Conservation (phyloP, 805 yeast genomes). For the Groenewaldozyma tartarivorans region DNA sequence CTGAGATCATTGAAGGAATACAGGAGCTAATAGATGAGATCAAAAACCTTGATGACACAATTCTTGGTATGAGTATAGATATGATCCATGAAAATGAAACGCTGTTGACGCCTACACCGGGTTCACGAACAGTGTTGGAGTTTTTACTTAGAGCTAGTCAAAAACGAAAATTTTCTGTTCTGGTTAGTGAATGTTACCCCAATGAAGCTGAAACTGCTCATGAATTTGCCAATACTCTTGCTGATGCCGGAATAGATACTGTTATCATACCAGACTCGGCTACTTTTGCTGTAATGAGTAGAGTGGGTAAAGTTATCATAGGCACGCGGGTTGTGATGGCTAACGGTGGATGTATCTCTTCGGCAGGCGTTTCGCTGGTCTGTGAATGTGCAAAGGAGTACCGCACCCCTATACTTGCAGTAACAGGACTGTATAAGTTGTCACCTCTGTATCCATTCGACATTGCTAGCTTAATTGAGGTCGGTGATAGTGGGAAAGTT, state of each 20-base stretch:
- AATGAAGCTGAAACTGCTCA: conserved; percentile 75
- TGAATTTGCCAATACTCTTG: conserved; percentile 64
- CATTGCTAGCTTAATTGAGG: conserved; percentile 73
- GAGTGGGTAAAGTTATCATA: conserved; percentile 91
- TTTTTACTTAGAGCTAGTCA: conserved; percentile 78
- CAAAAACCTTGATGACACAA: conserved; percentile 77
- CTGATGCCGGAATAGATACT: conserved; percentile 81
- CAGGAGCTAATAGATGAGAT: conserved; percentile 89
- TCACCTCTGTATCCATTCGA: conserved; percentile 91
- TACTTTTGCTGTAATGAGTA: conserved; percentile 89
- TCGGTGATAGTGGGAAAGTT: conserved; percentile 88
- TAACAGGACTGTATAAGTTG: conserved; percentile 86
- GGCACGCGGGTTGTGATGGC: conserved; percentile 92
- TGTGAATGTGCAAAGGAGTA: conserved; percentile 95
- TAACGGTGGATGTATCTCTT: conserved; percentile 88
- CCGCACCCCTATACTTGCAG: conserved; percentile 92
- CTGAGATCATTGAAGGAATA: conserved; percentile 83
- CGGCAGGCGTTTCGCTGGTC: conserved; percentile 85
- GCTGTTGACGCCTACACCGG: conserved; percentile 85
- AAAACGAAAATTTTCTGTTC: conserved; percentile 83
- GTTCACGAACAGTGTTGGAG: conserved; percentile 77
- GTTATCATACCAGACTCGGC: conserved; percentile 89
- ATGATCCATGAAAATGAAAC: conserved; percentile 77
- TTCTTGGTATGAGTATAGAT: conserved; percentile 84
- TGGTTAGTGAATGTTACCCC: conserved; percentile 85